Evolutionary conservation across 768 basidiomycete genomes (phyloP), one percentile per base, ranked within the genome.

Genomic region (Antrodiella citrinella): DNA sequence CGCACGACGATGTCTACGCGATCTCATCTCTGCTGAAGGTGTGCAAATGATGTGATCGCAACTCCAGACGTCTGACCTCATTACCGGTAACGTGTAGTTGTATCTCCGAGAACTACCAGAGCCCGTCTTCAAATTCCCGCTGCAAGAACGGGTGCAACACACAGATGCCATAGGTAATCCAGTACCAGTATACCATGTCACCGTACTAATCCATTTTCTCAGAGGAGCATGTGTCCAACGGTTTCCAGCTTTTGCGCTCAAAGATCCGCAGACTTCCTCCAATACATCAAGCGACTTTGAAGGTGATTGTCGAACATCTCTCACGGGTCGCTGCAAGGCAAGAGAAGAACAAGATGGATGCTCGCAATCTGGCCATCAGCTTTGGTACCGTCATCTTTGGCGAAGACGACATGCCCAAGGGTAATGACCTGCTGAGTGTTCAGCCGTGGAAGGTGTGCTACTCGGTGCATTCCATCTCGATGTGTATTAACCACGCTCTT

Each of bases 261-360:
- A 91, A 91, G 69, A 86, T 95, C 56, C 81, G 91, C 44, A 73
- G 92, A 47, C 65, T 96, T 39, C 90, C 91, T 1, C 66, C 79
- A 2, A 80, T 95, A 35, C 93, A 95, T 59, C 87, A 91, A 58
- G 84, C 86, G 4, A 90, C 90, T 0, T 74, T 95, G 53, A 86
- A 80, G 56, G 79, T 82, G 7, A 62, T 94, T 22, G 65, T 94
- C 18, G 92, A 94, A 55, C 93, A 95, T 64, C 77, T 96, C 15
- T 71, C 83, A 2, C 76, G 84, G 12, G 81, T 96, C 12, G 77
- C 81, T 2, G 69, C 81, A 3, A 72, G 72, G 26, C 72, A 74
- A 19, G 81, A 84, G 22, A 82, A 77, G 62, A 96, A 94, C 63
- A 95, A 94, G 67, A 96, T 96, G 93, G 93, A 92, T 59, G 73